Conservation (phyloP, 2,329 filamentous ascomycete genomes). For the Ophiostoma australiae region DNA sequence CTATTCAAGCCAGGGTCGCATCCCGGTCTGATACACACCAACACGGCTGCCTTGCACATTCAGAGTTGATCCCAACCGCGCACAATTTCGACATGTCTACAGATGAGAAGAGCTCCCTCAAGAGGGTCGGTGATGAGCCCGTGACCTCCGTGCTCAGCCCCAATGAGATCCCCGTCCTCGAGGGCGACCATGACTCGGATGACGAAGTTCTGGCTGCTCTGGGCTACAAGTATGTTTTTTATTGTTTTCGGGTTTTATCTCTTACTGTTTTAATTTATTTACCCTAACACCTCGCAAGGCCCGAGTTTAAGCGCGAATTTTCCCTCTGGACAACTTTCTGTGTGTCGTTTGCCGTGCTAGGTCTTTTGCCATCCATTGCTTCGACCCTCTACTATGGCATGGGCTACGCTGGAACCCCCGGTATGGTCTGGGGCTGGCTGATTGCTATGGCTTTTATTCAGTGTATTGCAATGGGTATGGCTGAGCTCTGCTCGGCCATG, state of each 20-base stretch:
- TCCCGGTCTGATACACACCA: neutral
- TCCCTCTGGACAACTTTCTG: conserved; percentile 70
- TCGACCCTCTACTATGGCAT: conserved; percentile 67
- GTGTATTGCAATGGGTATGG: conserved; percentile 63
- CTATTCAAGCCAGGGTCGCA: neutral
- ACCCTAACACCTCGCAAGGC: conserved; percentile 29
- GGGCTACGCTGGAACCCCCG: conserved; percentile 47
- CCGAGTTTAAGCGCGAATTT: conserved; percentile 59
- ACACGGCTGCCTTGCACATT: neutral
- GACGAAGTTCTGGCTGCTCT: conserved; percentile 58
- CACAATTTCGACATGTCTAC: conserved; percentile 10
- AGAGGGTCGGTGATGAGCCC: conserved; percentile 25
- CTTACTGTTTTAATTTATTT: neutral
- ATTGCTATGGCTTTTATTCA: conserved; percentile 68
- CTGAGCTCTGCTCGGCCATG: conserved; percentile 69
- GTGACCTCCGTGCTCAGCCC: conserved; percentile 26
- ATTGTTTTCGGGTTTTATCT: neutral
- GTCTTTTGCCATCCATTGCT: conserved; percentile 65
- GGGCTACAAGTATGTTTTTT: conserved; percentile 41
- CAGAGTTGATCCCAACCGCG: neutral
- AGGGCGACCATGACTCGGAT: conserved; percentile 36
- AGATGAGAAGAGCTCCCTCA: conserved; percentile 20
- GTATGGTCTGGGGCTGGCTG: conserved; percentile 74
- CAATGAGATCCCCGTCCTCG: conserved; percentile 25
- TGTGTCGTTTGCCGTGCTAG: conserved; percentile 68